phyloP scores from a whole-genome alignment of 108 stramenopile species.

The Conticribra guillardii region DNA sequence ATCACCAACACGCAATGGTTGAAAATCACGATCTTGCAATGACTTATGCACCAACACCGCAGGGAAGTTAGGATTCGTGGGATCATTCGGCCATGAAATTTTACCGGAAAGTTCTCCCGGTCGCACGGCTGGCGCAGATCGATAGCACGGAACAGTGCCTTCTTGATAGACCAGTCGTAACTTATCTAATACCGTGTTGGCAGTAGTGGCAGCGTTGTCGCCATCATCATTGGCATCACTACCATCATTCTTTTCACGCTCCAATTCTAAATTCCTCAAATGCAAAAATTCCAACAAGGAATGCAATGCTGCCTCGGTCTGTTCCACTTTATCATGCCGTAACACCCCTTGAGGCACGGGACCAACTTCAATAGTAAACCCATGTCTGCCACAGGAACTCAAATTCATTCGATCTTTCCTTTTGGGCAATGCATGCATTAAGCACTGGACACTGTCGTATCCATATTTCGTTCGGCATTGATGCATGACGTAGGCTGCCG shows the following conservation, averaged over 20 bases:
- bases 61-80: slow-evolving; percentile 72
- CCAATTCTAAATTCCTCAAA: slow-evolving; percentile 45
- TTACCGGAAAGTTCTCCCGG: slow-evolving; percentile 79
- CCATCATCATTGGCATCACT: slow-evolving; percentile 1
- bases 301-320: slow-evolving; percentile 66
- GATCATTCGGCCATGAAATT: slow-evolving; percentile 73
- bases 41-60: slow-evolving; percentile 58
- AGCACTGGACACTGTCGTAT: slow-evolving; percentile 36
- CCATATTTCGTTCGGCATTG: slow-evolving; percentile 48
- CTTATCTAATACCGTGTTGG: slow-evolving; percentile 28
- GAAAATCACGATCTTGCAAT: slow-evolving; percentile 78
- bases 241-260: slow-evolving; percentile 20
- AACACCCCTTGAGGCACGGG: slow-evolving; percentile 81
- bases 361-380: slow-evolving; percentile 86
- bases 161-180: slow-evolving; percentile 46
- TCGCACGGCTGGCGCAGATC: slow-evolving; percentile 69
- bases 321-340: slow-evolving; percentile 82
- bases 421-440: slow-evolving; percentile 69
- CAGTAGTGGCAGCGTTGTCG: background rate
- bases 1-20: slow-evolving; percentile 61
- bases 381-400: slow-evolving; percentile 66
- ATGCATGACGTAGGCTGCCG: slow-evolving; percentile 78
- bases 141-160: slow-evolving; percentile 71
- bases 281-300: slow-evolving; percentile 73
- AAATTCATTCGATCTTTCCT: slow-evolving; percentile 70